These are phyloP conservation scores for Mitragyna speciosa DNA, from an alignment of 257 asterid genomes.

Conservation along the genomic window DNA sequence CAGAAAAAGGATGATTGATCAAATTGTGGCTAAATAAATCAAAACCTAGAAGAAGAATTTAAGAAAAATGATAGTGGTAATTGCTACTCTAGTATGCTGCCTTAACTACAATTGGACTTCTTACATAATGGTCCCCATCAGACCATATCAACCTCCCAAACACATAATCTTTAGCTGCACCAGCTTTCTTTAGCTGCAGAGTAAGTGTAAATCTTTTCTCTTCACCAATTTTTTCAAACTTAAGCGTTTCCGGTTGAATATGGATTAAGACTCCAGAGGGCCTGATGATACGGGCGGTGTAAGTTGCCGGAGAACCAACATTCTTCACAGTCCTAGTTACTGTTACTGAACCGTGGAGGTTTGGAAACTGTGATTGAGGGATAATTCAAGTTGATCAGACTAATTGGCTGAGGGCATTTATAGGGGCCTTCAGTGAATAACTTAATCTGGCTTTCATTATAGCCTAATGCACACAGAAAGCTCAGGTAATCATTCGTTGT, in stretches of 20 bases:
- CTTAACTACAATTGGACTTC: slow-evolving; percentile 82
- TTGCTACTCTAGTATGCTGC: slow-evolving; percentile 4
- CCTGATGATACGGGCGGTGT: slow-evolving; percentile 51
- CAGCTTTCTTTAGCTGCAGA: slow-evolving; percentile 29
- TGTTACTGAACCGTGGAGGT: slow-evolving; percentile 46
- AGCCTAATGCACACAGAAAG: slow-evolving; percentile 67
- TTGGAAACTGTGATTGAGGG: slow-evolving; percentile 84
- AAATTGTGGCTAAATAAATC: not conserved
- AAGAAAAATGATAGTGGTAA: no score
- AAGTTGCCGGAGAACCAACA: slow-evolving; percentile 69
- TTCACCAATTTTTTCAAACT: slow-evolving; percentile 49
- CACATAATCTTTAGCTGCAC: slow-evolving; percentile 44
- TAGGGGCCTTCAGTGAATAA: slow-evolving; percentile 36
- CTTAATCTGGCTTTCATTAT: slow-evolving; percentile 39
- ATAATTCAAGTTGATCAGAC: slow-evolving; percentile 63
- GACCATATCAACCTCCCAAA: slow-evolving; percentile 82
- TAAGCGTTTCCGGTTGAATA: slow-evolving; percentile 44
- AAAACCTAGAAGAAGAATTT: not conserved
- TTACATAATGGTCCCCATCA: slow-evolving; percentile 71
- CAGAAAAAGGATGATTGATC: not conserved
- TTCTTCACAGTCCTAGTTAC: slow-evolving; percentile 70
- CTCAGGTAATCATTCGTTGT: slow-evolving; percentile 49
- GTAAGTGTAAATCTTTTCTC: slow-evolving; percentile 54
- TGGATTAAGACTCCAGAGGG: slow-evolving; percentile 51
- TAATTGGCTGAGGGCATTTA: slow-evolving; percentile 41